Conservation (phyloP, 2,329 filamentous ascomycete genomes). For the Talaromyces sp. region DNA sequence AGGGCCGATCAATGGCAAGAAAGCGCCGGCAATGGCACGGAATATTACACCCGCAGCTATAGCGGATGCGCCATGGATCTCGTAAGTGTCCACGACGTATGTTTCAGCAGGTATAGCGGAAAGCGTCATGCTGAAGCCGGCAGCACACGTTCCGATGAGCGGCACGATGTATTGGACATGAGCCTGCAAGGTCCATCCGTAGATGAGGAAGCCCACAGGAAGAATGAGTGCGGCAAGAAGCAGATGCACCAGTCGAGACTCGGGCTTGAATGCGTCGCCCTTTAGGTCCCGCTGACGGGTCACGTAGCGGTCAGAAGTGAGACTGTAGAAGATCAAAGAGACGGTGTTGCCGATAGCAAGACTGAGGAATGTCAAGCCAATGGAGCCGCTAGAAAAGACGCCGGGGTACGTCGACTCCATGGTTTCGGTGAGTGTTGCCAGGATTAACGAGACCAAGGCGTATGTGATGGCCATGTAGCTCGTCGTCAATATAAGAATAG, state of each 20-base stretch:
- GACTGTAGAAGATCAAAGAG: neutral
- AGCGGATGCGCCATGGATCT: constrained; percentile 12
- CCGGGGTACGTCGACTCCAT: neutral
- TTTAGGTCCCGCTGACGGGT: neutral
- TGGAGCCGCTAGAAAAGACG: neutral
- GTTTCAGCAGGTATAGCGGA: constrained; percentile 36
- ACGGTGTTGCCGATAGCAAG: neutral
- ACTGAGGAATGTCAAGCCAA: neutral
- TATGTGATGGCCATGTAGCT: neutral
- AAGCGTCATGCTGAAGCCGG: constrained; percentile 30
- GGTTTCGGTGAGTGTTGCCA: neutral
- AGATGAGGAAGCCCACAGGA: neutral
- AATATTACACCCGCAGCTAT: neutral
- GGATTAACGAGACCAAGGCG: neutral
- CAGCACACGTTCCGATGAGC: constrained; percentile 24
- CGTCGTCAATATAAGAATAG: neutral
- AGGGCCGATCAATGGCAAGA: neutral
- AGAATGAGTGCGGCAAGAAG: neutral
- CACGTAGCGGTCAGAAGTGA: neutral
- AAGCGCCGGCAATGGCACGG: neutral
- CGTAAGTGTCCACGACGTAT: constrained; percentile 24
- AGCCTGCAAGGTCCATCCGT: neutral
- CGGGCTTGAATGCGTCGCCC: neutral
- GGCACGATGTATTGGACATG: constrained; percentile 30
- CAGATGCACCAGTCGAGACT: neutral